A percentile compares a stretch with the other conserved stretches of the same genome.
These are phyloP conservation scores for Diatrype stigma DNA, from an alignment of 2,329 filamentous ascomycete species.

Conservation along the genomic window DNA sequence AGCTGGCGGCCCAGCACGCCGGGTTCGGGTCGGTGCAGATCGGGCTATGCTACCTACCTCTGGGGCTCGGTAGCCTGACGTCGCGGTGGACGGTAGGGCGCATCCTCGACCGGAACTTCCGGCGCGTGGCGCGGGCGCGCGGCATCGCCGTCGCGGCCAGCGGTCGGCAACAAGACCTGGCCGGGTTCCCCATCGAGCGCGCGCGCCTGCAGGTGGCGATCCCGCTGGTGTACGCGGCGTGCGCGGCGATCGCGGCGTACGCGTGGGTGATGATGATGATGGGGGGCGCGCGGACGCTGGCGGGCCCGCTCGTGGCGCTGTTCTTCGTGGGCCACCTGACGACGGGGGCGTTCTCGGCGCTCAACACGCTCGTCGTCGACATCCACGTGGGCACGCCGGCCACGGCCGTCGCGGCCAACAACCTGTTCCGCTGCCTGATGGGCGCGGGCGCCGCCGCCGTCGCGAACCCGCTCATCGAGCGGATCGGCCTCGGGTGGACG, in stretches of 20 bases:
- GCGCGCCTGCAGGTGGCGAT: constrained; percentile 49
- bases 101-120: background rate
- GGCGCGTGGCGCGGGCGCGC: background rate
- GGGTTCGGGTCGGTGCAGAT: background rate
- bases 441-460: constrained; percentile 3
- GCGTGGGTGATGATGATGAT: constrained; percentile 53
- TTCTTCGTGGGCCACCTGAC: background rate
- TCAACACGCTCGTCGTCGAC: constrained; percentile 2
- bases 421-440: constrained; percentile 3
- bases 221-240: constrained; percentile 49
- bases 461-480: background rate
- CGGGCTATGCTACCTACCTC: background rate
- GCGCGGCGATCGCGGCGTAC: constrained; percentile 48
- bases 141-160: background rate
- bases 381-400: background rate
- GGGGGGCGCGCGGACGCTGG: no score
- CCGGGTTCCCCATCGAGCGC: constrained; percentile 49
- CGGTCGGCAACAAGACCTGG: constrained; percentile 39
- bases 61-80: background rate
- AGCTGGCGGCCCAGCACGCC: background rate
- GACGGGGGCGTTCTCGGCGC: background rate
- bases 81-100: background rate
- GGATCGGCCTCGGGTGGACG: constrained; percentile 2
- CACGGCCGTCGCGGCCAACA: constrained; percentile 1
- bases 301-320: background rate